These are phyloP conservation scores for Flaveria brownii DNA, from an alignment of 129 eudicot genomes.

Conservation along the genomic window DNA sequence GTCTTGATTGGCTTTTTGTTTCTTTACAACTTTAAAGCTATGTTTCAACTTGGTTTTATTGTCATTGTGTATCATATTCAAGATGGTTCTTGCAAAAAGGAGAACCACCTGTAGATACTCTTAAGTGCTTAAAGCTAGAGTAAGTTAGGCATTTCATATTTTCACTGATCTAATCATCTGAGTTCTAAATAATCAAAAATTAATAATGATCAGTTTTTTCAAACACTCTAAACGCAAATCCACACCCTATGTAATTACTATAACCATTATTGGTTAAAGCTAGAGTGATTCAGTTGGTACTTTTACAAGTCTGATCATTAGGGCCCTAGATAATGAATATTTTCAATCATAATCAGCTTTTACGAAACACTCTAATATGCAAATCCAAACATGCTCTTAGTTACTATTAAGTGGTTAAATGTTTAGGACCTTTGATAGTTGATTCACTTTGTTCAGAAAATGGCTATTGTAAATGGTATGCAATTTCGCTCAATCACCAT, in stretches of 20 bases:
- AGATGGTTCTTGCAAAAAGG: not conserved
- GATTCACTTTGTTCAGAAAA: slow-evolving; percentile 12
- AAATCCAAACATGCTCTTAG: not conserved
- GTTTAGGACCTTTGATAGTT: slow-evolving; percentile 15
- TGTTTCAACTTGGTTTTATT: not conserved
- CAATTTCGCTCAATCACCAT: not conserved
- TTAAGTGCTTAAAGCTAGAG: not conserved
- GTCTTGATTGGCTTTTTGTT: not conserved
- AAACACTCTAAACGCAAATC: too few relatives aligned
- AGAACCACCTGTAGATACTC: not conserved
- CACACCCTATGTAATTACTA: too few relatives aligned
- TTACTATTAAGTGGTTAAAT: not conserved
- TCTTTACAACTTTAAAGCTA: too few relatives aligned
- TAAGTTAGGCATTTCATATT: not conserved
- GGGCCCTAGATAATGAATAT: not conserved
- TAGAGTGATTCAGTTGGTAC: too few relatives aligned
- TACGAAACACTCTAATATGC: not conserved
- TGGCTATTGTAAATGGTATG: not conserved
- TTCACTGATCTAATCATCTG: too few relatives aligned
- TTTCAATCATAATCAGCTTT: not conserved
- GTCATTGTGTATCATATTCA: not conserved
- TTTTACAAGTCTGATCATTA: not conserved
- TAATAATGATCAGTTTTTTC: too few relatives aligned
- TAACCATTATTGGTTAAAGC: too few relatives aligned
- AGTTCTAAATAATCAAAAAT: too few relatives aligned